A percentile compares a stretch with the other conserved stretches of the same genome.
phyloP scores from a whole-genome alignment of 2,329 filamentous ascomycete genomes.

The Coleophoma crateriformis region DNA sequence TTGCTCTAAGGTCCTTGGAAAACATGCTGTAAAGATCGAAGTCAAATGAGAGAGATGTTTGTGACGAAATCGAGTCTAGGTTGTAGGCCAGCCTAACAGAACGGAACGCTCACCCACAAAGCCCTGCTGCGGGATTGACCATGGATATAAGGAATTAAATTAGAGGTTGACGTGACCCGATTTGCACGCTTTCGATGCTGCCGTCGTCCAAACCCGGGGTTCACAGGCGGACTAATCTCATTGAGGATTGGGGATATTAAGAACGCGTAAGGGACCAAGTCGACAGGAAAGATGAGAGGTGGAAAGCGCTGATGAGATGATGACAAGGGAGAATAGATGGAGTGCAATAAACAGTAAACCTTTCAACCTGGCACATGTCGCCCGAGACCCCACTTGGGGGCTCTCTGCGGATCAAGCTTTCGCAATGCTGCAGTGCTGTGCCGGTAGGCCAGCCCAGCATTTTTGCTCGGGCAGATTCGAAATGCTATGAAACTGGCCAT shows the following conservation, averaged over 20 bases:
- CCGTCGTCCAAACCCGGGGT: not conserved
- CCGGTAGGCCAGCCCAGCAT: not conserved
- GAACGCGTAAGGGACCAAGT: not conserved
- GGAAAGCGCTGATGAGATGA: not conserved
- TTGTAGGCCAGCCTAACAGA: not conserved
- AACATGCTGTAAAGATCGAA: not conserved
- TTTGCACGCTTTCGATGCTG: not conserved
- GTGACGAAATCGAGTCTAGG: not conserved
- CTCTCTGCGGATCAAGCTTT: not conserved
- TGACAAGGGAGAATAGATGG: not conserved
- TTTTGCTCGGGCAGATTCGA: not conserved
- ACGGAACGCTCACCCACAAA: not conserved
- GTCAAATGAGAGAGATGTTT: not conserved
- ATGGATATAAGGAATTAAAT: not conserved
- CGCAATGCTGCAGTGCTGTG: not conserved
- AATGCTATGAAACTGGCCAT: not conserved
- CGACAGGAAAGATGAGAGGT: not conserved
- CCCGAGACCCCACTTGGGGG: not conserved
- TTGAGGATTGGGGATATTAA: not conserved
- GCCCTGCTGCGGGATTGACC: not conserved
- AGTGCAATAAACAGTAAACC: not conserved
- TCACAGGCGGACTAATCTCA: not conserved
- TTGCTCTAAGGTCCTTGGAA: not conserved
- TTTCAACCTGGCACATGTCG: not conserved
- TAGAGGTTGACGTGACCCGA: not conserved